Evolutionary conservation across 352 stramenopile species (phyloP).

Genomic region (Phytophthora constricta): DNA sequence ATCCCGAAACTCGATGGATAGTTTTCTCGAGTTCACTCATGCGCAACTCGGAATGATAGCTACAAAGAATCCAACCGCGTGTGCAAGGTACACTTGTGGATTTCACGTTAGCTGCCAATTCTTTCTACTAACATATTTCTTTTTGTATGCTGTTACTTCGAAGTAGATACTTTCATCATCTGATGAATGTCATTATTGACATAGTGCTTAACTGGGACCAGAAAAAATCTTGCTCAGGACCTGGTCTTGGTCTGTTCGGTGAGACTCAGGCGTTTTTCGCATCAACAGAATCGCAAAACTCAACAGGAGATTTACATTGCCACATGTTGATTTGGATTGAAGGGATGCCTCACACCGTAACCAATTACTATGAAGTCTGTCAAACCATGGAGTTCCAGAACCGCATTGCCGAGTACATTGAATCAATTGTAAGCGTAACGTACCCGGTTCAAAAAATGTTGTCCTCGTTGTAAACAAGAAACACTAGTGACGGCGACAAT

Average conservation of each 20-base stretch:
- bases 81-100: conserved; percentile 3
- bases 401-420: neutral
- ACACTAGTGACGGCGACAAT: too few species aligned
- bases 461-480: too few species aligned
- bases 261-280: neutral
- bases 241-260: neutral
- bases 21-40: conserved; percentile 6
- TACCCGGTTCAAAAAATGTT: too few species aligned
- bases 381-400: neutral
- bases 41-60: conserved; percentile 3
- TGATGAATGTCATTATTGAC: conserved; percentile 8
- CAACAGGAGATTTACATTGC: conserved; percentile 7
- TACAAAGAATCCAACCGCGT: neutral
- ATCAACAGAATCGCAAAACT: conserved; percentile 7
- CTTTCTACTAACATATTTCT: neutral
- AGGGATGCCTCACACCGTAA: neutral
- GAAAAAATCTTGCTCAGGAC: neutral
- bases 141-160: too few species aligned
- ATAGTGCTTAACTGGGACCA: conserved; percentile 7
- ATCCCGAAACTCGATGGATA: neutral
- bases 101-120: neutral
- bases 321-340: conserved; percentile 15
- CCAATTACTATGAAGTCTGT: neutral
- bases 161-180: conserved; percentile 6
- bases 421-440: too few species aligned